phyloP scores from a whole-genome alignment of 208 protist species.

The Leishmania tropica region DNA sequence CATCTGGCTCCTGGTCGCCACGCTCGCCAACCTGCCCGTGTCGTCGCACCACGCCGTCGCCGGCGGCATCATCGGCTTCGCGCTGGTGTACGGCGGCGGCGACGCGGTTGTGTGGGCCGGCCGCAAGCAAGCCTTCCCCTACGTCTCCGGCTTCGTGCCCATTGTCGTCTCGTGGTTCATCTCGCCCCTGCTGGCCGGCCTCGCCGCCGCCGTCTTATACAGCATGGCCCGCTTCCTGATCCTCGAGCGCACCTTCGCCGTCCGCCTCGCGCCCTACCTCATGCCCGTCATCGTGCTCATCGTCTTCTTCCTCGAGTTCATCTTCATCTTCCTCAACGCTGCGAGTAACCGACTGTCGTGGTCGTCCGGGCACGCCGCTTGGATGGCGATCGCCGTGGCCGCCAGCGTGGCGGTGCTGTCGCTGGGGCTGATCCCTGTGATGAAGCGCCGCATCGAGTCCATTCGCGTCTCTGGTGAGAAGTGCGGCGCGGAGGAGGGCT shows the following conservation, averaged over 20 bases:
- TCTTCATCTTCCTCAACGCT: slow-evolving; percentile 74
- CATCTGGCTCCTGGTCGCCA: slow-evolving; percentile 61
- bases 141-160: slow-evolving; percentile 52
- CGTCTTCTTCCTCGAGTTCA: slow-evolving; percentile 62
- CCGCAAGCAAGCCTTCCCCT: slow-evolving; percentile 47
- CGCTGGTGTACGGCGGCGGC: slow-evolving; percentile 61
- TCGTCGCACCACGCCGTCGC: slow-evolving; percentile 68
- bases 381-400: slow-evolving; percentile 62
- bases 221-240: slow-evolving; percentile 37
- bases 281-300: slow-evolving; percentile 53
- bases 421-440: slow-evolving; percentile 46
- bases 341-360: slow-evolving; percentile 47
- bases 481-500: slow-evolving; percentile 30
- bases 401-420: slow-evolving; percentile 37
- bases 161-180: slow-evolving; percentile 71
- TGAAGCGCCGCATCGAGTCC: slow-evolving; percentile 31
- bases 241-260: slow-evolving; percentile 39
- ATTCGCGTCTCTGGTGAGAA: slow-evolving; percentile 24
- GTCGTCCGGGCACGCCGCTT: slow-evolving; percentile 32
- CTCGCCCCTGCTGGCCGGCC: slow-evolving; percentile 54
- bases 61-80: slow-evolving; percentile 75
- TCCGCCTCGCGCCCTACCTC: slow-evolving; percentile 38
- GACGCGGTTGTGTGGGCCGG: slow-evolving; percentile 55
- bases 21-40: slow-evolving; percentile 45
- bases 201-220: slow-evolving; percentile 45